Evolutionary conservation across 192 early-diverging fungal genomes (phyloP).

Genomic region (Chytriomyces sp.): DNA sequence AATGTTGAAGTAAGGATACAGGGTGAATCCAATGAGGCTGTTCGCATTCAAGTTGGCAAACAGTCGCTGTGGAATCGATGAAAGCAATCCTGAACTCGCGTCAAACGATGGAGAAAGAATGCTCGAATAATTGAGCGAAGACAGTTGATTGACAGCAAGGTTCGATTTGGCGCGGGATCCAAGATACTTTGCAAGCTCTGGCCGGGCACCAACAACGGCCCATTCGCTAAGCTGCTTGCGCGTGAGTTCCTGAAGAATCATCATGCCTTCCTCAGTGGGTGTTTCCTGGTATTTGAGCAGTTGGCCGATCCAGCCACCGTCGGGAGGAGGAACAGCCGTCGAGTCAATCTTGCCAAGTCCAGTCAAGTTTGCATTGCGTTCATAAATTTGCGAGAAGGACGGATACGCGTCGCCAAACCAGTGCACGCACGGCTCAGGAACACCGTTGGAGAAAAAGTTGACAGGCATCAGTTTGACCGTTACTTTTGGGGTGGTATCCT

Average conservation of each 20-base stretch:
- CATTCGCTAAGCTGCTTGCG: conserved; percentile 5
- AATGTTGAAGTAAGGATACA: conserved; percentile 16
- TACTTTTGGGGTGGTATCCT: no score
- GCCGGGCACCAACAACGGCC: not conserved
- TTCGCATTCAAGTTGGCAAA: conserved; percentile 36
- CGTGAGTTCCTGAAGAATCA: not conserved
- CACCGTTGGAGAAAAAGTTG: conserved; percentile 6
- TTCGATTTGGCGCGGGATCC: not conserved
- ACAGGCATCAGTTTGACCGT: not conserved
- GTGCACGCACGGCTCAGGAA: not conserved
- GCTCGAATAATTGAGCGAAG: not conserved
- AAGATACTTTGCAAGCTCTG: not conserved
- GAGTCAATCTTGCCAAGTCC: not conserved
- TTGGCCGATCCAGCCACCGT: conserved; percentile 1
- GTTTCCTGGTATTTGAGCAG: not conserved
- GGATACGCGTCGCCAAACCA: not conserved
- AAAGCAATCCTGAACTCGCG: conserved; percentile 36
- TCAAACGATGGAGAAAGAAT: conserved; percentile 1
- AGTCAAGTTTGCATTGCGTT: not conserved
- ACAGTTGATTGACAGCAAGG: not conserved
- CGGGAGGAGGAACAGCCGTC: not conserved
- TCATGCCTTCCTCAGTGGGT: not conserved
- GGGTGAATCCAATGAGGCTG: not conserved
- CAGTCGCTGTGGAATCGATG: conserved; percentile 47
- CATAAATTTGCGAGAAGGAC: not conserved